phyloP scores from a whole-genome alignment of 2,329 filamentous ascomycete species.

The Dactylella cylindrospora region DNA sequence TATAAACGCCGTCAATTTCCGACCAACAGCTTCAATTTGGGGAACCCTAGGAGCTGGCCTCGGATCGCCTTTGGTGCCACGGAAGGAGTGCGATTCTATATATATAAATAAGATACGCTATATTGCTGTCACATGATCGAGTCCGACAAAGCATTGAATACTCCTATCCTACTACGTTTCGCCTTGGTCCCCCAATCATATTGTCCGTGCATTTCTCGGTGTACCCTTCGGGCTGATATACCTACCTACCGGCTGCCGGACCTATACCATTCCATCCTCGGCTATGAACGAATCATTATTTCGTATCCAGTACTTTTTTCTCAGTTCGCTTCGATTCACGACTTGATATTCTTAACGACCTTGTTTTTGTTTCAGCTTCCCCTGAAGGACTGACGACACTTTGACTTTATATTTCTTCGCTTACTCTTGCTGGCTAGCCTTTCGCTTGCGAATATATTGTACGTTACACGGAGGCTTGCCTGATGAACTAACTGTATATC shows the following conservation, averaged over 20 bases:
- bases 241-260: no score
- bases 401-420: constrained; percentile 20
- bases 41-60: no score
- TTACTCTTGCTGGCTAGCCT: constrained; percentile 26
- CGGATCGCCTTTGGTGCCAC: no score
- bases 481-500: constrained; percentile 41
- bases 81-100: no score
- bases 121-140: no score
- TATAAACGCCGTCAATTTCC: constrained; percentile 53
- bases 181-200: no score
- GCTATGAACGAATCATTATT: constrained; percentile 30
- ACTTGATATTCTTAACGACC: constrained; percentile 35
- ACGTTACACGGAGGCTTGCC: constrained; percentile 41
- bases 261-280: constrained; percentile 23
- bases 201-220: no score
- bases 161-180: no score
- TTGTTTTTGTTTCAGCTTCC: constrained; percentile 22
- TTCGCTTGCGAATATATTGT: constrained; percentile 39
- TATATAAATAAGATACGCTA: no score
- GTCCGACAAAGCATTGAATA: no score
- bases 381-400: constrained; percentile 24
- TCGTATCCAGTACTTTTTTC: constrained; percentile 7
- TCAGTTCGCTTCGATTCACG: constrained; percentile 25
- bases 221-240: no score
- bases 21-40: no score